phyloP scores from a whole-genome alignment of 78 protist genomes.

The Kipferlia bialata region DNA sequence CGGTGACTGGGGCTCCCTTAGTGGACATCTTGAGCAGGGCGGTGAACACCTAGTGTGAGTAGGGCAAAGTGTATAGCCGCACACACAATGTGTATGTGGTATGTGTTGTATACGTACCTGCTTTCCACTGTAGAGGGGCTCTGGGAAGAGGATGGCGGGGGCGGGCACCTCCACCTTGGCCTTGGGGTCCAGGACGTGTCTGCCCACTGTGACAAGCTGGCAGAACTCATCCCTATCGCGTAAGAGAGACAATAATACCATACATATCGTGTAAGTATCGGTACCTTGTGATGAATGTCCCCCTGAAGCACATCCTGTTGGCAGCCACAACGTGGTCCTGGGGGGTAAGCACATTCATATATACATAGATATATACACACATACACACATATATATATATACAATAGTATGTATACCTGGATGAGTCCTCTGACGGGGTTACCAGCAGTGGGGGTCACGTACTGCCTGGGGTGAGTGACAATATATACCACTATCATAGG shows the following conservation, averaged over 20 bases:
- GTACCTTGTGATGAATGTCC: too few species aligned
- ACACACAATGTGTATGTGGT: neutral
- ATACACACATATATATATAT: too few species aligned
- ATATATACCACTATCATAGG: too few species aligned
- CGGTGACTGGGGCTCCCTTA: too few species aligned
- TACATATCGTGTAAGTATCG: too few species aligned
- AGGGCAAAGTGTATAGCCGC: too few species aligned
- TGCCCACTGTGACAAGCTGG: slow-evolving; percentile 36
- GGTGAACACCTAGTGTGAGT: too few species aligned
- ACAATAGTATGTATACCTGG: too few species aligned
- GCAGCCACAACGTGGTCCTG: slow-evolving; percentile 93
- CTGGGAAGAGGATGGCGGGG: slow-evolving; percentile 58
- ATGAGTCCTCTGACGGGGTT: slow-evolving; percentile 94
- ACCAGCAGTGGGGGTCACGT: slow-evolving; percentile 67
- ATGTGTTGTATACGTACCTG: slow-evolving; percentile 54
- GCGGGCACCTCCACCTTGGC: slow-evolving; percentile 23
- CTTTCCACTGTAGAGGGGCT: slow-evolving; percentile 91
- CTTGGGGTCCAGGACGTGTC: neutral
- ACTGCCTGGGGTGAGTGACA: slow-evolving; percentile 57
- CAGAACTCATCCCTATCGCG: slow-evolving; percentile 32
- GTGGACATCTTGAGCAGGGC: slow-evolving; percentile 43
- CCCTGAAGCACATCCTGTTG: slow-evolving; percentile 62
- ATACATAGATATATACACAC: too few species aligned
- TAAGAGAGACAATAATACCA: too few species aligned
- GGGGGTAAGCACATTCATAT: too few species aligned